Conservation (phyloP, 1,284 basidiomycete genomes). For the Amylostereum areolatum region DNA sequence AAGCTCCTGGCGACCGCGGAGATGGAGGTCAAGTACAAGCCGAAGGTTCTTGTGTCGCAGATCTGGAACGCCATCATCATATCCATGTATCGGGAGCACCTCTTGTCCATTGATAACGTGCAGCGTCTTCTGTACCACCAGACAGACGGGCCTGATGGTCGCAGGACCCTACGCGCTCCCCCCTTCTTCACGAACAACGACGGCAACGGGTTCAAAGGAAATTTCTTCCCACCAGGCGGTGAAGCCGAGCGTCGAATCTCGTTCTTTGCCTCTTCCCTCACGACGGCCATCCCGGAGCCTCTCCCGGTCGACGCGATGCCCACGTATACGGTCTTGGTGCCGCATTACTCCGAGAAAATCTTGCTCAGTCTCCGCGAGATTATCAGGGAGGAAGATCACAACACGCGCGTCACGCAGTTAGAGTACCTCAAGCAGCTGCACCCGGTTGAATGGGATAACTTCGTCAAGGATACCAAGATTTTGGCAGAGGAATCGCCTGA, state of each 20-base stretch:
- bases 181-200: constrained; percentile 94
- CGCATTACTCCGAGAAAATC: constrained; percentile 97
- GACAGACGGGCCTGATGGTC: constrained; percentile 80
- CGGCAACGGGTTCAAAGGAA: constrained; percentile 62
- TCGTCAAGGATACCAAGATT: constrained; percentile 99
- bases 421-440: constrained; percentile 99
- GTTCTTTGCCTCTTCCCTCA: constrained; percentile 94
- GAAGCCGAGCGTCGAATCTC: constrained; percentile 95
- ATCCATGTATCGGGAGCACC: constrained; percentile 96
- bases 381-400: constrained; percentile 95
- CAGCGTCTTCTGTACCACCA: constrained; percentile 94
- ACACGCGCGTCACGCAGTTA: constrained; percentile 88
- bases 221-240: constrained; percentile 91
- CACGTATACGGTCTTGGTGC: constrained; percentile 93
- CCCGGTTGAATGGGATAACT: constrained; percentile 99
- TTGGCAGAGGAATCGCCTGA: constrained; percentile 84
- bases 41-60: constrained; percentile 95
- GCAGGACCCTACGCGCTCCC: constrained; percentile 85
- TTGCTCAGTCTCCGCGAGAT: constrained; percentile 91
- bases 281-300: constrained; percentile 88
- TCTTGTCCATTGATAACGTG: constrained; percentile 92
- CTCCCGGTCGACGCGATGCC: constrained; percentile 96
- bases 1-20: constrained; percentile 89
- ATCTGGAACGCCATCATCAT: constrained; percentile 98
- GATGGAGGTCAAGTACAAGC: constrained; percentile 98